Evolutionary conservation across 768 basidiomycete genomes (phyloP).

Genomic region (Dioszegia hungarica): DNA sequence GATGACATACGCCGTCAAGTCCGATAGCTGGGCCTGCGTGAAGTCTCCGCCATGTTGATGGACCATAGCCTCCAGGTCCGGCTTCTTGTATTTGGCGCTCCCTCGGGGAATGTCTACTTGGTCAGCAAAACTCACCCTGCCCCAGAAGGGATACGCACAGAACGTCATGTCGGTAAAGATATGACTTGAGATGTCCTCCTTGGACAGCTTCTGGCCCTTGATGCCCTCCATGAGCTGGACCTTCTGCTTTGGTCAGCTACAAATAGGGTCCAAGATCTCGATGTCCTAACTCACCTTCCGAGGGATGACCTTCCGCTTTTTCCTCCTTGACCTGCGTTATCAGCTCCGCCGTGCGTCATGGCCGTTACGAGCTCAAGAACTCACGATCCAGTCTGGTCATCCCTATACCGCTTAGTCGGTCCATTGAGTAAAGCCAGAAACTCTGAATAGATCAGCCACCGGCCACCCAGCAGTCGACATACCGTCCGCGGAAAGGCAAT

Average conservation of each 20-base stretch:
- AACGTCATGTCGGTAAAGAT: constrained; percentile 74
- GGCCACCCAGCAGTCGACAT: neutral
- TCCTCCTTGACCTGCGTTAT: constrained; percentile 17
- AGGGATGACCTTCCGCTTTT: constrained; percentile 24
- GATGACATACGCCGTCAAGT: constrained; percentile 54
- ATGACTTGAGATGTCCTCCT: constrained; percentile 59
- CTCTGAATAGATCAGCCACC: constrained; percentile 23
- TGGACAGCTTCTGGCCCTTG: constrained; percentile 61
- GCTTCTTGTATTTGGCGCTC: constrained; percentile 65
- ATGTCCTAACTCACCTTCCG: constrained; percentile 16
- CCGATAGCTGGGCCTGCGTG: constrained; percentile 38
- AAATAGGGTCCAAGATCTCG: neutral
- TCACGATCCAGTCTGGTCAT: constrained; percentile 38
- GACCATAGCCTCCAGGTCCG: constrained; percentile 59
- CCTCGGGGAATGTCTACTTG: constrained; percentile 52
- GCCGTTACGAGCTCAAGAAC: neutral
- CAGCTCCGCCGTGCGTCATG: neutral
- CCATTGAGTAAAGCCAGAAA: constrained; percentile 29
- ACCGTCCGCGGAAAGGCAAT: constrained; percentile 11
- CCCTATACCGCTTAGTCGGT: constrained; percentile 29
- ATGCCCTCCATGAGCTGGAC: constrained; percentile 50
- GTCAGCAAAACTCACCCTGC: neutral
- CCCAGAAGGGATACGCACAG: constrained; percentile 55
- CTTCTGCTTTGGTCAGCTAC: constrained; percentile 9
- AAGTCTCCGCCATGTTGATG: constrained; percentile 49